These are phyloP conservation scores for Hanseniaspora clermontiae DNA, from an alignment of 805 yeast species.

Conservation along the genomic window DNA sequence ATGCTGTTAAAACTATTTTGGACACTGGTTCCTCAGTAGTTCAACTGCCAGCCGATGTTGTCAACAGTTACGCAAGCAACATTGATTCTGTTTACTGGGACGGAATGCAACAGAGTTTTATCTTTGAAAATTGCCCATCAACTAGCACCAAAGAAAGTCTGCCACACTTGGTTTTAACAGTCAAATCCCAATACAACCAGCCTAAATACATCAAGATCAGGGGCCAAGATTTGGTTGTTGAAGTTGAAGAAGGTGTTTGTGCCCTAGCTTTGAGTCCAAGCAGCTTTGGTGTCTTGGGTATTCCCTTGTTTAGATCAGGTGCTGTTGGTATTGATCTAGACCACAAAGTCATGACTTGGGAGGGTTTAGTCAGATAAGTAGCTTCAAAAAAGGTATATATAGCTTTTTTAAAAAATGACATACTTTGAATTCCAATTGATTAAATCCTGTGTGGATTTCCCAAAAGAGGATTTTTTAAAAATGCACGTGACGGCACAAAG, in stretches of 20 bases:
- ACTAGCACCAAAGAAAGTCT: not conserved
- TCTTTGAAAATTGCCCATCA: not conserved
- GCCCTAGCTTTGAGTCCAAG: slow-evolving; percentile 21
- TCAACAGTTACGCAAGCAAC: not conserved
- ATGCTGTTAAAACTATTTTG: not conserved
- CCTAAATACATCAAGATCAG: not conserved
- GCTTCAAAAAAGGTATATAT: not conserved
- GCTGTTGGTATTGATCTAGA: slow-evolving; percentile 58
- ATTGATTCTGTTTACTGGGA: slow-evolving; percentile 2
- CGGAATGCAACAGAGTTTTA: not conserved
- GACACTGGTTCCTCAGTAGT: slow-evolving; percentile 6
- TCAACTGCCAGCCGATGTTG: not conserved
- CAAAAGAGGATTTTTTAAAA: not conserved
- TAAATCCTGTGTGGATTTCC: not conserved
- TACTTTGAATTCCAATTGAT: not conserved
- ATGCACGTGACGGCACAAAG: not conserved
- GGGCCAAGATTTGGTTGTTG: slow-evolving; percentile 14
- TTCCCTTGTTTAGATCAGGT: slow-evolving; percentile 49
- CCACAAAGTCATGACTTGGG: not conserved
- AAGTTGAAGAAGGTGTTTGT: slow-evolving; percentile 19
- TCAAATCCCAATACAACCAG: not conserved
- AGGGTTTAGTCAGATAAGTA: not conserved
- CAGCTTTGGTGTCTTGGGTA: slow-evolving; percentile 43
- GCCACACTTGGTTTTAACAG: not conserved
- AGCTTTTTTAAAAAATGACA: not conserved